phyloP scores from a whole-genome alignment of 495 filamentous ascomycete species.

The Rusavskia elegans region DNA sequence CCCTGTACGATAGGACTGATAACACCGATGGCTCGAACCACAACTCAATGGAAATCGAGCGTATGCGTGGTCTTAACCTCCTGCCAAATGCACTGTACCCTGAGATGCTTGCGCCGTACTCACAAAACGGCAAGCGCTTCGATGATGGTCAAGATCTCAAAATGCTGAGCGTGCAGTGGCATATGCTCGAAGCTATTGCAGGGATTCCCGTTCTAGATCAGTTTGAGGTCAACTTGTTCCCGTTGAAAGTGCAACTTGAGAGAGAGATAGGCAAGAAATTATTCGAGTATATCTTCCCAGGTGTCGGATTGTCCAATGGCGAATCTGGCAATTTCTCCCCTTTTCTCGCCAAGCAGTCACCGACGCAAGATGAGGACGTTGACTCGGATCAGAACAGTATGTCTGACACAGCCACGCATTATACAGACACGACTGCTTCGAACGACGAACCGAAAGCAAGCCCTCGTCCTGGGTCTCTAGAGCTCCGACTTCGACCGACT shows the following conservation, averaged over 20 bases:
- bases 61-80: slow-evolving; percentile 72
- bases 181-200: slow-evolving; percentile 95
- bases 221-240: slow-evolving; percentile 89
- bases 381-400: slow-evolving; percentile 30
- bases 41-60: slow-evolving; percentile 75
- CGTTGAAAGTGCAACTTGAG: slow-evolving; percentile 87
- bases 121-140: slow-evolving; percentile 38
- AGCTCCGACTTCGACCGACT: slow-evolving; percentile 65
- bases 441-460: slow-evolving; percentile 22
- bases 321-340: slow-evolving; percentile 55
- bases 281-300: slow-evolving; percentile 96
- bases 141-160: slow-evolving; percentile 37
- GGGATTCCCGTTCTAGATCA: slow-evolving; percentile 95
- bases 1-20: slow-evolving; percentile 83
- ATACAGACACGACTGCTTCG: slow-evolving; percentile 14
- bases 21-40: slow-evolving; percentile 93
- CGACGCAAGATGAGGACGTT: slow-evolving; percentile 45
- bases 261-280: slow-evolving; percentile 82
- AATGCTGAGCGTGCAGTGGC: slow-evolving; percentile 89
- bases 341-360: slow-evolving; percentile 66
- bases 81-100: slow-evolving; percentile 85
- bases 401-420: slow-evolving; percentile 1
- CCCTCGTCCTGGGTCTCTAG: slow-evolving; percentile 51
- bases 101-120: slow-evolving; percentile 82
- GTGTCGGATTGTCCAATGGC: slow-evolving; percentile 42